Evolutionary conservation across 306 rosid species (phyloP).

Genomic region (Mimosa bimucronata): DNA sequence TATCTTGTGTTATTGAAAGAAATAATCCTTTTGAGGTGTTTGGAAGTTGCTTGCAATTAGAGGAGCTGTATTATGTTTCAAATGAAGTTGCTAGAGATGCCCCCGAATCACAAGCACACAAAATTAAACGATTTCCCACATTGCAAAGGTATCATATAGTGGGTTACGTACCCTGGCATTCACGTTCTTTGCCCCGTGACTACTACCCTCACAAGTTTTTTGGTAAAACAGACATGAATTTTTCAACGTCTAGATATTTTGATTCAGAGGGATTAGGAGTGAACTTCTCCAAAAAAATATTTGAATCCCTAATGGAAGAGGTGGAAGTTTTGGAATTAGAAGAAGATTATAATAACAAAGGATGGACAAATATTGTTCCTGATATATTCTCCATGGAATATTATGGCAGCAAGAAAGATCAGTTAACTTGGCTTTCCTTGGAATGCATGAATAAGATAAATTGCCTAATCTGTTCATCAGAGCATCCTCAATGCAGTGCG

Average conservation of each 20-base stretch:
- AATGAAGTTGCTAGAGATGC: rapidly evolving
- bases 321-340: constrained; percentile 2
- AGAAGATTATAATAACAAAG: background rate
- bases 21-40: constrained; percentile 29
- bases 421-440: background rate
- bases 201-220: no score
- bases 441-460: background rate
- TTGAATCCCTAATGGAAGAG: background rate
- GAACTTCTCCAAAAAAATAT: background rate
- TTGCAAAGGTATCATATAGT: constrained; percentile 27
- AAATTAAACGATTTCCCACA: background rate
- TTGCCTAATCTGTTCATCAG: constrained; percentile 6
- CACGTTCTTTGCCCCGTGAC: no score
- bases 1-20: background rate
- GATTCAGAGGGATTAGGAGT: background rate
- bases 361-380: constrained; percentile 31
- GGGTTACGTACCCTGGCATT: no score
- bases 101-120: background rate
- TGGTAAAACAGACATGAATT: no score
- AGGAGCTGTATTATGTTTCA: background rate
- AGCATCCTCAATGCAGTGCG: background rate
- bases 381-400: constrained; percentile 6
- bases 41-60: background rate
- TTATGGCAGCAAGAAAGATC: no score
- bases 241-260: background rate